phyloP scores from a whole-genome alignment of 2,329 filamentous ascomycete genomes.

The Cladorrhinum sp. region DNA sequence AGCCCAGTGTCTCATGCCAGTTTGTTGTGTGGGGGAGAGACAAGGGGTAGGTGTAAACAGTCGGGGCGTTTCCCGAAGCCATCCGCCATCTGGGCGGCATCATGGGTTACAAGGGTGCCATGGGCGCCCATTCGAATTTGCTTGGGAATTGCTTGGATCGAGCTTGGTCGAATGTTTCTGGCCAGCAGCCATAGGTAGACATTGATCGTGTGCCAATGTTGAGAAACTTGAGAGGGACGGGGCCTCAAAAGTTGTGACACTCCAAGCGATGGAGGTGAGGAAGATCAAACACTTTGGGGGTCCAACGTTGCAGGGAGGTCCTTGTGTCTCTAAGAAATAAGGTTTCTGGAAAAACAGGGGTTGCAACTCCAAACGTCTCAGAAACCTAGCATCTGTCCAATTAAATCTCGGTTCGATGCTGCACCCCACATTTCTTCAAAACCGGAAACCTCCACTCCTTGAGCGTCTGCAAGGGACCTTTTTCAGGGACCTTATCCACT shows the following conservation, averaged over 20 bases:
- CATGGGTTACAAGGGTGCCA: neutral
- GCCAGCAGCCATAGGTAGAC: neutral
- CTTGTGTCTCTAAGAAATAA: conserved; percentile 9
- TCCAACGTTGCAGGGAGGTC: conserved; percentile 5
- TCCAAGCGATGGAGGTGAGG: conserved; percentile 6
- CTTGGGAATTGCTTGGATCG: neutral
- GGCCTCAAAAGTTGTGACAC: conserved; percentile 15
- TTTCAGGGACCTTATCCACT: neutral
- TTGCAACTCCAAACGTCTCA: conserved; percentile 17
- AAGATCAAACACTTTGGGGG: conserved; percentile 24
- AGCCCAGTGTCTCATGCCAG: conserved; percentile 11
- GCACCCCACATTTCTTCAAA: conserved; percentile 18
- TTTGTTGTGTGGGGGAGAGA: neutral
- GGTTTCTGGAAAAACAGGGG: conserved; percentile 5
- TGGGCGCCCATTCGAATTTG: too few relatives aligned
- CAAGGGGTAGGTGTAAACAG: neutral
- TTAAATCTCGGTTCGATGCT: neutral
- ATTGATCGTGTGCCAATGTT: neutral
- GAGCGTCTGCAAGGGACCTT: neutral
- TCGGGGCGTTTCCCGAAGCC: neutral
- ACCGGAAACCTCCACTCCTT: conserved; percentile 14
- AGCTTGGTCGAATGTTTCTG: neutral
- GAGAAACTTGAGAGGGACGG: neutral
- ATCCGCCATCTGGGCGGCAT: neutral
- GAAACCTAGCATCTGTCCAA: conserved; percentile 9